Evolutionary conservation across 495 filamentous ascomycete genomes (phyloP), one percentile per base, ranked within the genome.

Genomic region (Podospora australis): DNA sequence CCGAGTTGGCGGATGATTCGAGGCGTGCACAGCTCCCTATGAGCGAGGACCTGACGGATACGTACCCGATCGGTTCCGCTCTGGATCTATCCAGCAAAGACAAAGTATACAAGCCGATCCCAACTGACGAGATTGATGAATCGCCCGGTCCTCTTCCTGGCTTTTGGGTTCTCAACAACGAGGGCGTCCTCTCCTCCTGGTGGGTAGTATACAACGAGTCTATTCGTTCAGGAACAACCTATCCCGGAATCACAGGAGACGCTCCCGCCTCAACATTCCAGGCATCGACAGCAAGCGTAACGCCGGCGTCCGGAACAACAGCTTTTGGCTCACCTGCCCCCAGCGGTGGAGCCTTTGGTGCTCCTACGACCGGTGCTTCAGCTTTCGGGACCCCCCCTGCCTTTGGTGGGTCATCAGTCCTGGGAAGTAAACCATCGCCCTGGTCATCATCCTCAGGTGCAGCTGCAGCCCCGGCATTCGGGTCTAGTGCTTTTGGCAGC

Each of bases 201-300:
- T 95, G 90, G 83, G 68, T 96, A 41, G 71, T 96, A 29, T 96
- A 96, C 61, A 78, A 83, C 28, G 89, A 95, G 22, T 85, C 94
- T 2, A 81, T 99, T 46, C 75, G 83, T 40, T 72, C 82, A 55
- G 79, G 81, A 0, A 77, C 79, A 10, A 76, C 79, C 0, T 97
- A 92, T 62, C 74, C 81, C 16, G 84, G 84, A 2, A 70, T 96
- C 39, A 69, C 73, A 54, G 65, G 59, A 35, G 57, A 64, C 53
- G 40, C 53, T 34, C 39, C 54, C 38, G 38, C 55, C 32, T 7
- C 59, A 38, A 49, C 64, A 24, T 42, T 58, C 36, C 60, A 67
- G 39, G 26, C 48, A 1, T 49, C 69, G 50, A 54, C 66, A 30
- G 50, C 69, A 2, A 28, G 43, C 3, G 21, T 55, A 5, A 19